These are phyloP conservation scores for Panus rudis DNA, from an alignment of 768 basidiomycete genomes.

Conservation along the genomic window DNA sequence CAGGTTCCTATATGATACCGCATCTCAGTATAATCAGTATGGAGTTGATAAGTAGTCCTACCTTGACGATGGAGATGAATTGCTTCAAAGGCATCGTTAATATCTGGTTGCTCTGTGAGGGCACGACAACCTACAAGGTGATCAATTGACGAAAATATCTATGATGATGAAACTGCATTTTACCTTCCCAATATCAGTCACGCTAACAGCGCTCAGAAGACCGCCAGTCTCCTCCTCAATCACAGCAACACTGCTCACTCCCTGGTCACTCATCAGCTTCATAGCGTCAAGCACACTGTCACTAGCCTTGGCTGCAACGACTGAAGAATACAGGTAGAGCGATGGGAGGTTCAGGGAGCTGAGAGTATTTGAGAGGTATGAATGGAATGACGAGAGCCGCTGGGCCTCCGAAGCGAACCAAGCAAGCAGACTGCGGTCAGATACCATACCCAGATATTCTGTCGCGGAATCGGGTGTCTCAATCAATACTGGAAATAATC, in stretches of 20 bases:
- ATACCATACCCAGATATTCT: constrained; percentile 63
- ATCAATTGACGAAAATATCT: neutral
- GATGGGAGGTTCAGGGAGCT: constrained; percentile 54
- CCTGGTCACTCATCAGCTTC: constrained; percentile 80
- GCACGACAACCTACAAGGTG: constrained; percentile 56
- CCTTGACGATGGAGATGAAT: constrained; percentile 71
- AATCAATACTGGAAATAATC: constrained; percentile 42
- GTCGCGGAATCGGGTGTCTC: constrained; percentile 36
- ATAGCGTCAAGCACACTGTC: constrained; percentile 73
- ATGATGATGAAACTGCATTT: neutral
- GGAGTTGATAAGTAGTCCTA: constrained; percentile 17
- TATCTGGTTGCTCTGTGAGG: constrained; percentile 74
- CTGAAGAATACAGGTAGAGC: constrained; percentile 51
- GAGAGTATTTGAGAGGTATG: constrained; percentile 49
- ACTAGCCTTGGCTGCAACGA: constrained; percentile 55
- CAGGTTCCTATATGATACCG: constrained; percentile 45
- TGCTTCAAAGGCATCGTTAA: constrained; percentile 60
- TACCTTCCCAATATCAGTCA: constrained; percentile 77
- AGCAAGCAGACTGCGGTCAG: constrained; percentile 62
- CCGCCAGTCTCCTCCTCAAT: constrained; percentile 56
- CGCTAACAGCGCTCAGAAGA: constrained; percentile 71
- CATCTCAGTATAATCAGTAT: constrained; percentile 1
- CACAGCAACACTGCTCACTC: constrained; percentile 78
- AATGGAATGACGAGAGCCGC: constrained; percentile 36
- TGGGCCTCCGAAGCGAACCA: constrained; percentile 59